Evolutionary conservation across 2,329 filamentous ascomycete genomes (phyloP).

Genomic region (Hymenoscyphus infarciens): DNA sequence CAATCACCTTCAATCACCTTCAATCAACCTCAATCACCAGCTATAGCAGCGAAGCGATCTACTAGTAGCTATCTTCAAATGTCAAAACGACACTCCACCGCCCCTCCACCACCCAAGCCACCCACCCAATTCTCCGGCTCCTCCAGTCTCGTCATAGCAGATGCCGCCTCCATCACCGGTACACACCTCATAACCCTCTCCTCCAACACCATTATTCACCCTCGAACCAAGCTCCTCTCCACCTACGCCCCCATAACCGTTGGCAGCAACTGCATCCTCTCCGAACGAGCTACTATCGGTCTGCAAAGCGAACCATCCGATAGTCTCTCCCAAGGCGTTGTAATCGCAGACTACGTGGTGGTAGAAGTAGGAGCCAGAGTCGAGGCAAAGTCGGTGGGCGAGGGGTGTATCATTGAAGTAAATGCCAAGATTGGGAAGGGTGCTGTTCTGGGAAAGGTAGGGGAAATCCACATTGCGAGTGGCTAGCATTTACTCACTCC

Average conservation of each 20-base stretch:
- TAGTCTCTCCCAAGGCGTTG: slow-evolving; percentile 38
- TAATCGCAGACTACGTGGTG: slow-evolving; percentile 57
- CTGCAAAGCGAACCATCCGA: slow-evolving; percentile 35
- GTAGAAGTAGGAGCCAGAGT: slow-evolving; percentile 57
- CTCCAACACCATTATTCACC: slow-evolving; percentile 78
- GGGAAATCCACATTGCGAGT: slow-evolving; percentile 17
- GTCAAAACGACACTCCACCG: slow-evolving; percentile 44
- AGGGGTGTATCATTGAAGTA: slow-evolving; percentile 58
- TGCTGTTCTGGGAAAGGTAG: slow-evolving; percentile 60
- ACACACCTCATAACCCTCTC: slow-evolving; percentile 75
- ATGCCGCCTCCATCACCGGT: slow-evolving; percentile 62
- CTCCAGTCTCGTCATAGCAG: slow-evolving; percentile 57
- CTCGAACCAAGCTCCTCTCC: slow-evolving; percentile 75
- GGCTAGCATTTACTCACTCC: slow-evolving; percentile 10
- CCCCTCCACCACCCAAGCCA: slow-evolving; percentile 51
- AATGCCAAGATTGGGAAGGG: slow-evolving; percentile 58
- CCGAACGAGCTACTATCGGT: slow-evolving; percentile 63
- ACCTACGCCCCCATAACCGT: slow-evolving; percentile 74
- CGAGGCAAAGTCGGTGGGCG: slow-evolving; percentile 48
- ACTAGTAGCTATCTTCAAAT: slow-evolving; percentile 32
- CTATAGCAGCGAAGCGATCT: no score
- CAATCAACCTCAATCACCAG: slow-evolving; percentile 9
- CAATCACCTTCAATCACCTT: no score
- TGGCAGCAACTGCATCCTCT: slow-evolving; percentile 76
- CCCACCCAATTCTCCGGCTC: slow-evolving; percentile 54